phyloP scores from a whole-genome alignment of 331 rosid genomes.

The Phaseolus coccineus region DNA sequence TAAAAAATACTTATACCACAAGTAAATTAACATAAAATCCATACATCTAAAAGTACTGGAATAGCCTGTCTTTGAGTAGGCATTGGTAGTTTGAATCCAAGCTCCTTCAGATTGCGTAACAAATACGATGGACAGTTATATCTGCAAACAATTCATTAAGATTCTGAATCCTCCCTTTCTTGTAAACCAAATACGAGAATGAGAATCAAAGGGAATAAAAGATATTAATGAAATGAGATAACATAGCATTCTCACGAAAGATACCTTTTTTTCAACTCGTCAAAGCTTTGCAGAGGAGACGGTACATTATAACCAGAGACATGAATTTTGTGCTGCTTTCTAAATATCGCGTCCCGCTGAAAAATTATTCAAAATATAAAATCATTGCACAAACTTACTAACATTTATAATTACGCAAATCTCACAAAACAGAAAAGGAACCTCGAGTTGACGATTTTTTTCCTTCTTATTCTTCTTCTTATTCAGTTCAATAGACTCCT shows the following conservation, averaged over 20 bases:
- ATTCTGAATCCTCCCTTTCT: no score
- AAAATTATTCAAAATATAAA: conserved; percentile 20
- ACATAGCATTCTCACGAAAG: conserved; percentile 8
- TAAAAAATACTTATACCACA: conserved; percentile 30
- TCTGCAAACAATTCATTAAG: no score
- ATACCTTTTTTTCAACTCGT: conserved; percentile 75
- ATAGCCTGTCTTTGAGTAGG: no score
- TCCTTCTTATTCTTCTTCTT: conserved; percentile 56
- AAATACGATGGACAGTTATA: no score
- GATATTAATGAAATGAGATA: background rate
- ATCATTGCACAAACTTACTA: conserved; percentile 23
- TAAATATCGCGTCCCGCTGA: conserved; percentile 42
- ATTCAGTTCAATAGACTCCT: conserved; percentile 45
- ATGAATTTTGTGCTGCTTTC: no score
- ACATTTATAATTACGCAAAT: background rate
- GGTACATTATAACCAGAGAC: conserved; percentile 48
- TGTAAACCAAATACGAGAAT: no score
- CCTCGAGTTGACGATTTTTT: conserved; percentile 79
- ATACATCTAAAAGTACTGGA: no score
- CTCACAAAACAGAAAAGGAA: conserved; percentile 37
- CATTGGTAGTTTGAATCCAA: no score
- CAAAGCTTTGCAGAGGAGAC: conserved; percentile 80
- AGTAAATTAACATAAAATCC: no score
- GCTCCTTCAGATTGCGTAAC: no score
- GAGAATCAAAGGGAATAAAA: background rate